A percentile compares a stretch with the other conserved stretches of the same genome.
Conservation (phyloP, 768 basidiomycete species). For the Lentinula edodes region DNA sequence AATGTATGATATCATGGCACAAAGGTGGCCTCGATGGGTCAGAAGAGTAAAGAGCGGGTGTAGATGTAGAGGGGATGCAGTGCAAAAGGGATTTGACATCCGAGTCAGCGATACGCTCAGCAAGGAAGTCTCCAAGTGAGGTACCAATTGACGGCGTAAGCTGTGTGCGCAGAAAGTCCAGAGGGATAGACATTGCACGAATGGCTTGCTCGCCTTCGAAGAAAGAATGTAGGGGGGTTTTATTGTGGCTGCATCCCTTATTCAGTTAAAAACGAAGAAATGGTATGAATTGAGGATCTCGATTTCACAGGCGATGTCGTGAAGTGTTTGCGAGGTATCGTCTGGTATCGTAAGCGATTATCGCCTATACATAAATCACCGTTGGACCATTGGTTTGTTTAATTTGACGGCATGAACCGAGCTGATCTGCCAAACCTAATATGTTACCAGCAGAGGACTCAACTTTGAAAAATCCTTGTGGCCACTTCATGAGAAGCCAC, state of each 20-base stretch:
- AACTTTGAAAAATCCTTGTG: neutral
- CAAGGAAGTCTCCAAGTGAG: constrained; percentile 35
- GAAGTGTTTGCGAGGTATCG: neutral
- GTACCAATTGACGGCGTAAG: constrained; percentile 15
- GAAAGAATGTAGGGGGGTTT: neutral
- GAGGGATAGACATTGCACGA: constrained; percentile 25
- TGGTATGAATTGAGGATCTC: neutral
- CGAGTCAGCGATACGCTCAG: constrained; percentile 24
- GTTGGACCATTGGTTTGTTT: neutral
- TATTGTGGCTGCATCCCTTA: neutral
- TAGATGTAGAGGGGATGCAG: constrained; percentile 28
- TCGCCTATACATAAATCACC: neutral
- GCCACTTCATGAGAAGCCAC: neutral
- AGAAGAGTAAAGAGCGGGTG: constrained; percentile 35
- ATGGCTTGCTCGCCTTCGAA: neutral
- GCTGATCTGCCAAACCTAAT: neutral
- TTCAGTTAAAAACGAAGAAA: neutral
- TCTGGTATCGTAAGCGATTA: neutral
- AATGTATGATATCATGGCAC: constrained; percentile 26
- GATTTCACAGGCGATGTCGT: constrained; percentile 4
- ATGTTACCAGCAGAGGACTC: no score
- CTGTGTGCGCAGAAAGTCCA: constrained; percentile 25
- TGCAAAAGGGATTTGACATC: constrained; percentile 31
- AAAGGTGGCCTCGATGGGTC: constrained; percentile 30
- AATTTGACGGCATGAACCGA: neutral